These are phyloP conservation scores for Debaryomyces prosopidis DNA, from an alignment of 805 yeast genomes.

Conservation along the genomic window DNA sequence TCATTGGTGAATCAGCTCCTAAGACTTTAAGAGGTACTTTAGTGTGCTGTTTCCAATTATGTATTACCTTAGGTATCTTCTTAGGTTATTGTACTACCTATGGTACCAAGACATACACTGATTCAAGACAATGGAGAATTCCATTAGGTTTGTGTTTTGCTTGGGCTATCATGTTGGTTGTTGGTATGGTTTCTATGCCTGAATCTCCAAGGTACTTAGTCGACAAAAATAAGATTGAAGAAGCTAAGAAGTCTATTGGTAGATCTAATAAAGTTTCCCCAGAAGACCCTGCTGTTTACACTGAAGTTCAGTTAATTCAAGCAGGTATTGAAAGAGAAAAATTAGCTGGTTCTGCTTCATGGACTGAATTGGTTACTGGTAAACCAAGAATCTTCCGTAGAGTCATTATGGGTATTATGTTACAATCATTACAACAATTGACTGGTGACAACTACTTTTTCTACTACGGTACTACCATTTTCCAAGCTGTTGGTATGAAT, in stretches of 20 bases:
- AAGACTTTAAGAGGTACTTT: slow-evolving; percentile 69
- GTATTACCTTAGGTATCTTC: slow-evolving; percentile 70
- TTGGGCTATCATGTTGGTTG: slow-evolving; percentile 52
- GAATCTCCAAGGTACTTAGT: slow-evolving; percentile 70
- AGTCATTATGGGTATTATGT: slow-evolving; percentile 54
- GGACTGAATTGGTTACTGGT: slow-evolving; percentile 65
- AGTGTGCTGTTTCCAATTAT: slow-evolving; percentile 68
- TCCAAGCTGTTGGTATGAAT: slow-evolving; percentile 49
- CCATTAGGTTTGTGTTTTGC: slow-evolving; percentile 58
- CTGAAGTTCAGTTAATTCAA: slow-evolving; percentile 54
- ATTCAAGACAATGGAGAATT: slow-evolving; percentile 65
- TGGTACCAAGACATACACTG: slow-evolving; percentile 55
- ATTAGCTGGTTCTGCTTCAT: slow-evolving; percentile 62
- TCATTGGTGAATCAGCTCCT: slow-evolving; percentile 71
- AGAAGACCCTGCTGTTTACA: slow-evolving; percentile 55
- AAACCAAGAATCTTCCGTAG: slow-evolving; percentile 60
- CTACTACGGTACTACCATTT: slow-evolving; percentile 61
- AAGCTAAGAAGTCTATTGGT: slow-evolving; percentile 57
- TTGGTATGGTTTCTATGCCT: slow-evolving; percentile 60
- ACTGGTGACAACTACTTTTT: slow-evolving; percentile 66
- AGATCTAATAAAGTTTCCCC: slow-evolving; percentile 54
- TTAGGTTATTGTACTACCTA: slow-evolving; percentile 67
- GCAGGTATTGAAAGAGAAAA: slow-evolving; percentile 64
- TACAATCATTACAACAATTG: slow-evolving; percentile 61
- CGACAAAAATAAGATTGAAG: slow-evolving; percentile 48